Evolutionary conservation across 2,329 filamentous ascomycete genomes (phyloP).

Genomic region (Ophidiomyces ophidiicola): DNA sequence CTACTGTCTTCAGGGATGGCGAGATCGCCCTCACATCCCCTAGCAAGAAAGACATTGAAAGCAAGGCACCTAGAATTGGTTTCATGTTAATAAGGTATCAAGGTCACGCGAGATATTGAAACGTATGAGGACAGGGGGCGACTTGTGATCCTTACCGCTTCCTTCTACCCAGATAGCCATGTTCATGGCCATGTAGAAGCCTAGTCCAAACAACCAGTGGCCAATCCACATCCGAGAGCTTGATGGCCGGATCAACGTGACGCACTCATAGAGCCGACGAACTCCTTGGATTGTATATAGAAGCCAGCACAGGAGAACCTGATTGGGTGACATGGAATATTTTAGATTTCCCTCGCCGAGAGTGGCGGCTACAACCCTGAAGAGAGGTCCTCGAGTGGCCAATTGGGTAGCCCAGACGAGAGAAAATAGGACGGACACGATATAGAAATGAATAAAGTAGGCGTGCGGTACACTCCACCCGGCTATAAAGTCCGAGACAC

Average conservation of each 20-base stretch:
- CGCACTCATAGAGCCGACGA: slow-evolving; percentile 65
- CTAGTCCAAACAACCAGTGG: slow-evolving; percentile 67
- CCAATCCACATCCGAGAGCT: slow-evolving; percentile 71
- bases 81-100: slow-evolving; percentile 7
- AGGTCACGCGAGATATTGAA: too few relatives aligned
- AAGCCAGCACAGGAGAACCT: slow-evolving; percentile 54
- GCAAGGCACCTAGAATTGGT: slow-evolving; percentile 10
- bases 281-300: slow-evolving; percentile 64
- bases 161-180: slow-evolving; percentile 78
- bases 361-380: slow-evolving; percentile 39
- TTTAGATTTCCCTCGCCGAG: slow-evolving; percentile 26
- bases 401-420: slow-evolving; percentile 63
- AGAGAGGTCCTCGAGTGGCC: slow-evolving; percentile 40
- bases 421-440: slow-evolving; percentile 56
- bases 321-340: slow-evolving; percentile 46
- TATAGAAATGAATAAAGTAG: slow-evolving; percentile 85
- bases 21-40: slow-evolving; percentile 28
- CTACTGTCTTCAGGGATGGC: slow-evolving; percentile 40
- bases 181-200: slow-evolving; percentile 63
- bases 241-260: slow-evolving; percentile 52
- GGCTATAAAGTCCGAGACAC: slow-evolving; percentile 40
- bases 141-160: slow-evolving; percentile 55
- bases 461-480: slow-evolving; percentile 62
- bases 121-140: too few relatives aligned
- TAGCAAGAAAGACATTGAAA: slow-evolving; percentile 10